A percentile compares a stretch with the other conserved stretches of the same genome.
These are phyloP conservation scores for Plasmodium coatneyi DNA, from an alignment of 169 alveolate species.

Conservation along the genomic window DNA sequence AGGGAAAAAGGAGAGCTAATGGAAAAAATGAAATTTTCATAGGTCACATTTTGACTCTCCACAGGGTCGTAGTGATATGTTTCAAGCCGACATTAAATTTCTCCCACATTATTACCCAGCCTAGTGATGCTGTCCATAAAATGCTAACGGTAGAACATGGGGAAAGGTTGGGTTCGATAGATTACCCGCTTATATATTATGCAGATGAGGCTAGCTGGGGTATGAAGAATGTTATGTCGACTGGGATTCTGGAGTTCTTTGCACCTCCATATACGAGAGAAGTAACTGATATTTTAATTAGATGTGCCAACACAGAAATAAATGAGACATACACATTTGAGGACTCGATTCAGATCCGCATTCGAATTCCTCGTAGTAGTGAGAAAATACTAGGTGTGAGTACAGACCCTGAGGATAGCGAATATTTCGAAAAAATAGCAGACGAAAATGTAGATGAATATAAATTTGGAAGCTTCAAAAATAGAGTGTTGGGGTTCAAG, in stretches of 20 bases:
- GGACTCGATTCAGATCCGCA: conserved; percentile 10
- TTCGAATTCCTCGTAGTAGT: conserved; percentile 16
- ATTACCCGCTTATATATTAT: conserved; percentile 21
- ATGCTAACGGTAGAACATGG: not conserved
- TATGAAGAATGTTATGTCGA: conserved; percentile 9
- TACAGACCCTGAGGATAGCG: conserved; percentile 12
- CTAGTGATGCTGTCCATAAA: conserved; percentile 16
- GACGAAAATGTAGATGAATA: conserved; percentile 2
- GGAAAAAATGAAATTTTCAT: conserved; percentile 14
- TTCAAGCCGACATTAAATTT: conserved; percentile 32
- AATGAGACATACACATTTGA: conserved; percentile 28
- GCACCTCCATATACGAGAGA: conserved; percentile 3
- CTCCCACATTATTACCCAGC: conserved; percentile 39
- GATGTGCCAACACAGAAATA: conserved; percentile 38
- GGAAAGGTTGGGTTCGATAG: not conserved
- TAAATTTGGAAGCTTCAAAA: conserved; percentile 5
- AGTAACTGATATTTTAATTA: not conserved
- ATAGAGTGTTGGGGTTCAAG: conserved; percentile 16
- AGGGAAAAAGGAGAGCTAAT: not conserved
- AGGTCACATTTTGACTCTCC: not conserved
- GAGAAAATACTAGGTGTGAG: conserved; percentile 24
- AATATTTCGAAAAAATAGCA: conserved; percentile 21
- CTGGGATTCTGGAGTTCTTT: conserved; percentile 32
- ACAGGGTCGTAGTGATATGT: conserved; percentile 34
- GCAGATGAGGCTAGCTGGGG: conserved; percentile 26